Evolutionary conservation across 306 rosid genomes (phyloP).

Genomic region (Hylodesmum podocarpum): DNA sequence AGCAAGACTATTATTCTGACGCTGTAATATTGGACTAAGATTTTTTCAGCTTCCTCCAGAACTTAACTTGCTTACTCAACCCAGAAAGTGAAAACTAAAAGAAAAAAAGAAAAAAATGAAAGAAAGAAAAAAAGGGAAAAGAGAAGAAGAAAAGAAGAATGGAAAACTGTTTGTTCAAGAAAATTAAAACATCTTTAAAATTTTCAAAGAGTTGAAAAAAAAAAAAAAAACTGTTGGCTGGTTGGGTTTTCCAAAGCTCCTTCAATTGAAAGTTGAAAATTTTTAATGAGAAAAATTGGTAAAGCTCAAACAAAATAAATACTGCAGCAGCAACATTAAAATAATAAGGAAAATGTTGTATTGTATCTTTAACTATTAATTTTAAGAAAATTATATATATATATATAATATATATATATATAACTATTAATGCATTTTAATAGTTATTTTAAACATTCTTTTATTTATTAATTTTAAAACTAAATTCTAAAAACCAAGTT

Average conservation of each 20-base stretch:
- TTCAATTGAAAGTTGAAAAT: constrained; percentile 50
- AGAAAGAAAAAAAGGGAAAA: neutral
- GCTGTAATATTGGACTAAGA: constrained; percentile 27
- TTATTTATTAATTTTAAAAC: neutral
- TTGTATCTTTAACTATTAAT: neutral
- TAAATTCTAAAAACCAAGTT: too few species aligned
- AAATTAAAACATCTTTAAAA: constrained; percentile 45
- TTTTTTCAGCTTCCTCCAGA: constrained; percentile 38
- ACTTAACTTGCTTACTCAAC: constrained; percentile 33
- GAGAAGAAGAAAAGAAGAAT: constrained; percentile 15
- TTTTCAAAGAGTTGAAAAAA: constrained; percentile 36
- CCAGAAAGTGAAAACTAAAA: constrained; percentile 27
- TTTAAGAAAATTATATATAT: too few species aligned
- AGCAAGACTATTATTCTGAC: constrained; percentile 39
- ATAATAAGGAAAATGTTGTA: neutral
- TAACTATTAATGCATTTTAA: too few species aligned
- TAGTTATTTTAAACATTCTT: too few species aligned
- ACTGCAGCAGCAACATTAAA: constrained; percentile 26
- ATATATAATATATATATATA: too few species aligned
- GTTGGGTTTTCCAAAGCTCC: constrained; percentile 53
- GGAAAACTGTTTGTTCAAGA: constrained; percentile 44
- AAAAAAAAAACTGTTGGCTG: constrained; percentile 44
- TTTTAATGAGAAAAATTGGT: constrained; percentile 22
- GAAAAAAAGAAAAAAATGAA: neutral
- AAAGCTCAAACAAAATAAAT: constrained; percentile 36